These are phyloP conservation scores for Aphanomyces euteiches DNA, from an alignment of 352 stramenopile genomes.

Conservation along the genomic window DNA sequence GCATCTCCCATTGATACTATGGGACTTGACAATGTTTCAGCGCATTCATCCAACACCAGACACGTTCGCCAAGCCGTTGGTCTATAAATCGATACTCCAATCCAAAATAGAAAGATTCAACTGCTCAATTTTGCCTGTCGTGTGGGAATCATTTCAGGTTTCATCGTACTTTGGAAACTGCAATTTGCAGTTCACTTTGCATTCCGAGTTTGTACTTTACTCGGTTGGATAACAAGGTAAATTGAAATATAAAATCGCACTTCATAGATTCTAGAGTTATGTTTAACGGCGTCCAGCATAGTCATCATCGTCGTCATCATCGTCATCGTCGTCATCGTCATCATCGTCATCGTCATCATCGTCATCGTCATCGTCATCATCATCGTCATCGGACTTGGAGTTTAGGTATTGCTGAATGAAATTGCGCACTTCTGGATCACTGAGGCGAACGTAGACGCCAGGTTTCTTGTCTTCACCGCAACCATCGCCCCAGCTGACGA, in stretches of 20 bases:
- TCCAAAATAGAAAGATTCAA: too few species aligned
- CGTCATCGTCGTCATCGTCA: conserved; percentile 30
- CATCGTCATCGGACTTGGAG: background rate
- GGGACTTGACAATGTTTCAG: background rate
- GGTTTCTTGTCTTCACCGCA: conserved; percentile 23
- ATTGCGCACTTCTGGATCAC: background rate
- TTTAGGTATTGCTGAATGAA: conserved; percentile 15
- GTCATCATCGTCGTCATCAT: conserved; percentile 8
- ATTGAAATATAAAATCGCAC: too few species aligned
- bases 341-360: conserved; percentile 30
- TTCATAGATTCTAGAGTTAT: too few species aligned
- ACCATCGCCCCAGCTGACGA: conserved; percentile 36
- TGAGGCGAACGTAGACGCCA: conserved; percentile 8
- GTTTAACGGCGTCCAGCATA: background rate
- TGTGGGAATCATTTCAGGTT: too few species aligned
- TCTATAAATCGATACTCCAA: too few species aligned
- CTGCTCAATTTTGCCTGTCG: too few species aligned
- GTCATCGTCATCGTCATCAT: background rate
- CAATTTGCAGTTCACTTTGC: too few species aligned
- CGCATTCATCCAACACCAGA: background rate
- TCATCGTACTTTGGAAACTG: too few species aligned
- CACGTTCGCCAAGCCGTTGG: background rate
- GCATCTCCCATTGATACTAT: background rate
- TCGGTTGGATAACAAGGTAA: too few species aligned
- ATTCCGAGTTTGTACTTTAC: too few species aligned